Percentiles rank a stretch among this genome's conserved stretches.
These are phyloP conservation scores for Ascobolus immersus DNA, from an alignment of 495 filamentous ascomycete genomes.

Conservation along the genomic window DNA sequence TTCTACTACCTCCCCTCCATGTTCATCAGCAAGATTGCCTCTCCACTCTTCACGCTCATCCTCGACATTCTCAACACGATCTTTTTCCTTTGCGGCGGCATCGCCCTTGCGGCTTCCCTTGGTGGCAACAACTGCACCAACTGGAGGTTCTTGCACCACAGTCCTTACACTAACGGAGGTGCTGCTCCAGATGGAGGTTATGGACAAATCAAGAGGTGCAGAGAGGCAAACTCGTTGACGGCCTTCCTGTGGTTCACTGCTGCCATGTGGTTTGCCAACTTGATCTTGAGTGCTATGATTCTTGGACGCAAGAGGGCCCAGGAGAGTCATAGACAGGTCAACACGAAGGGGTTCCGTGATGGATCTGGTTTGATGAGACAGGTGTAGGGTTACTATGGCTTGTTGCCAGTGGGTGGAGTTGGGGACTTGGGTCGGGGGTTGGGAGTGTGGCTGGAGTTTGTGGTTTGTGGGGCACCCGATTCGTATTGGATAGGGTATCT, in stretches of 20 bases:
- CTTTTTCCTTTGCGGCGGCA: conserved; percentile 13
- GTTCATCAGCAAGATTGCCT: conserved; percentile 5
- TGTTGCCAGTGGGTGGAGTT: too few relatives aligned
- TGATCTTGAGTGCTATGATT: conserved; percentile 3
- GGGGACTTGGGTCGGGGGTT: too few relatives aligned
- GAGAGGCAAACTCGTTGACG: conserved; percentile 14
- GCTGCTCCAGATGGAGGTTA: too few relatives aligned
- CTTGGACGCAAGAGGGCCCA: too few relatives aligned
- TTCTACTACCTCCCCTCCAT: conserved; percentile 11
- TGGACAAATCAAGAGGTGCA: conserved; percentile 6
- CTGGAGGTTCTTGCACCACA: conserved; percentile 4
- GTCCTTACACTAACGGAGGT: conserved; percentile 11
- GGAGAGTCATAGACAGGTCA: too few relatives aligned
- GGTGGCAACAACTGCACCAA: conserved; percentile 5
- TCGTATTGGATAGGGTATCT: too few relatives aligned
- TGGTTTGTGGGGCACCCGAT: too few relatives aligned
- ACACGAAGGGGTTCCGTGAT: too few relatives aligned
- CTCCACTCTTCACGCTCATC: conserved; percentile 4
- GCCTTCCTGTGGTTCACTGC: conserved; percentile 15
- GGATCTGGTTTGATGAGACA: too few relatives aligned
- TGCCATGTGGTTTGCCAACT: conserved; percentile 8
- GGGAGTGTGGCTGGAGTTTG: too few relatives aligned
- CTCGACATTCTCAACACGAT: conserved; percentile 10
- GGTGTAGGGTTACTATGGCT: too few relatives aligned
- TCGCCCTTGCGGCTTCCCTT: conserved; percentile 12